A percentile compares a stretch with the other conserved stretches of the same genome.
phyloP scores from a whole-genome alignment of 441 rosid species.

The Erodium trifolium region DNA sequence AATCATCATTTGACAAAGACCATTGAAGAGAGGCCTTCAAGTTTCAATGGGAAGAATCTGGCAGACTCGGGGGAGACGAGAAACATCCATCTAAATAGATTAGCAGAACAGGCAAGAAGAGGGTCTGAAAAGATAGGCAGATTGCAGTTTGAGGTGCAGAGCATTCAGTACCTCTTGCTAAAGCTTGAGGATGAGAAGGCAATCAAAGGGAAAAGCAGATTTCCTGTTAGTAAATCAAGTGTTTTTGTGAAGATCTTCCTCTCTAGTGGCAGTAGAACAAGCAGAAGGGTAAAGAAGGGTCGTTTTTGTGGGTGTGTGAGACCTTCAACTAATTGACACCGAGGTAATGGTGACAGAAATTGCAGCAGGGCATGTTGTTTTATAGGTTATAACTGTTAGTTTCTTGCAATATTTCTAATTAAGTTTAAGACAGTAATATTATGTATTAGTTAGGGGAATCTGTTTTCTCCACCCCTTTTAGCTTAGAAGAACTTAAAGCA shows the following conservation, averaged over 20 bases:
- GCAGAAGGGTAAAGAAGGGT: slow-evolving; percentile 42
- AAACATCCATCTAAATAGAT: slow-evolving; percentile 32
- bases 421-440: slow-evolving; percentile 11
- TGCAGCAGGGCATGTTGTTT: slow-evolving; percentile 5
- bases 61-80: slow-evolving; percentile 28
- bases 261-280: slow-evolving; percentile 43
- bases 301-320: slow-evolving; percentile 70
- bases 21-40: slow-evolving; percentile 33
- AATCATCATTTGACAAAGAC: slow-evolving; percentile 45
- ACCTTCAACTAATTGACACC: slow-evolving; percentile 32
- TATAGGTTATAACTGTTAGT: slow-evolving; percentile 10
- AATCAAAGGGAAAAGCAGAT: slow-evolving; percentile 34
- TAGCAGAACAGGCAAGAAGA: slow-evolving; percentile 46
- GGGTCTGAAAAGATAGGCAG: slow-evolving; percentile 69
- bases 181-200: slow-evolving; percentile 72
- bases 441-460: slow-evolving; percentile 19
- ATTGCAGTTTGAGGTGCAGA: slow-evolving; percentile 69
- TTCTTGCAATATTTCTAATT: slow-evolving; percentile 8
- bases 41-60: slow-evolving; percentile 21
- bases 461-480: not conserved
- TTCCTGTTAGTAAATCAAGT: slow-evolving; percentile 50
- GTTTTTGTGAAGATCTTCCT: slow-evolving; percentile 63
- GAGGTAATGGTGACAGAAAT: slow-evolving; percentile 16
- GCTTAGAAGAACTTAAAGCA: not conserved
- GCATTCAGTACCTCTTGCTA: slow-evolving; percentile 45